phyloP scores from a whole-genome alignment of 495 filamentous ascomycete species.

The Neurospora tetraspora region DNA sequence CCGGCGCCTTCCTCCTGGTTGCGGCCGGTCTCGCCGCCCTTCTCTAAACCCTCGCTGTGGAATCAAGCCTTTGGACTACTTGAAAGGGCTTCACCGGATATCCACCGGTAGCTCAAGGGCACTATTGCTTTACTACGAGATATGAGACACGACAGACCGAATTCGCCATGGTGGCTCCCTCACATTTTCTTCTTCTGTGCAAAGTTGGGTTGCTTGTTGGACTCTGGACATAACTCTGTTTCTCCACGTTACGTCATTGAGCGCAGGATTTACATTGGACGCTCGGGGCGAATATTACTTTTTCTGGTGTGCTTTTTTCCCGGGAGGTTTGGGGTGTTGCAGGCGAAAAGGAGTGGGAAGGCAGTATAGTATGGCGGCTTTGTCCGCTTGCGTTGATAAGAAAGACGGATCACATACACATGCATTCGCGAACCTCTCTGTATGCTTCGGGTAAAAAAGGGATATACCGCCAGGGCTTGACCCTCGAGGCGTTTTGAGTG shows the following conservation, averaged over 20 bases:
- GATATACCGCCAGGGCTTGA: constrained; percentile 17
- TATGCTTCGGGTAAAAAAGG: not conserved
- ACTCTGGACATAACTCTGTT: constrained; percentile 4
- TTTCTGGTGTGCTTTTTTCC: constrained; percentile 6
- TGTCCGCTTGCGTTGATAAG: constrained; percentile 10
- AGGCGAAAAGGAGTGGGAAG: constrained; percentile 1
- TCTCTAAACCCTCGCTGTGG: constrained; percentile 22
- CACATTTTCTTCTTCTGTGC: constrained; percentile 17
- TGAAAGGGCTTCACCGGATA: not conserved
- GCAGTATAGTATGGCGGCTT: constrained; percentile 7
- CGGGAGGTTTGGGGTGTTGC: constrained; percentile 1
- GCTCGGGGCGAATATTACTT: constrained; percentile 6
- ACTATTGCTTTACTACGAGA: constrained; percentile 21
- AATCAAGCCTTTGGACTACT: constrained; percentile 10
- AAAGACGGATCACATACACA: constrained; percentile 1
- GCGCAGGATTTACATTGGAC: constrained; percentile 8
- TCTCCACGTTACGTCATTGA: not conserved
- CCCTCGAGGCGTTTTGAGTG: constrained; percentile 16
- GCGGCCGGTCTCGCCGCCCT: constrained; percentile 21
- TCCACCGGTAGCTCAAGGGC: constrained; percentile 1
- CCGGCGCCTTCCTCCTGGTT: constrained; percentile 15
- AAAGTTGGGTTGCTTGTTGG: constrained; percentile 19
- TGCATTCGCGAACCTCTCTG: constrained; percentile 10
- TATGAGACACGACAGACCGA: constrained; percentile 25
- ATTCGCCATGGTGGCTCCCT: constrained; percentile 6